A percentile compares a stretch with the other conserved stretches of the same genome.
phyloP scores from a whole-genome alignment of 1,139 yeast species.

The Pichia sp. region DNA sequence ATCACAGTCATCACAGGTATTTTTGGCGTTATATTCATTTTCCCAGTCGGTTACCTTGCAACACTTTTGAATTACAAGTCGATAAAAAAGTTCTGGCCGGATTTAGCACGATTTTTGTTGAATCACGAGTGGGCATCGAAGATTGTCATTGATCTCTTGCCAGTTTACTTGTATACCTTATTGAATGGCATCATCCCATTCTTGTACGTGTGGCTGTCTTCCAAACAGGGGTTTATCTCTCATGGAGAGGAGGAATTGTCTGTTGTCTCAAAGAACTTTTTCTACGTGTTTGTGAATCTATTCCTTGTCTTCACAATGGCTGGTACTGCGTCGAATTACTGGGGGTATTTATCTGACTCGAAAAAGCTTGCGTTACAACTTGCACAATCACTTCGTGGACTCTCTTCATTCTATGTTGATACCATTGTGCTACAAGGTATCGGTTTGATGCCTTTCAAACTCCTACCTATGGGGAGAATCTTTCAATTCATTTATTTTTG shows the following conservation, averaged over 20 bases:
- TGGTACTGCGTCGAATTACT: conserved; percentile 69
- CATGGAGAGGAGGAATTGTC: conserved; percentile 72
- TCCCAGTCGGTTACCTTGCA: conserved; percentile 69
- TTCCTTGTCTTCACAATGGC: conserved; percentile 74
- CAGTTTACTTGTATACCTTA: conserved; percentile 66
- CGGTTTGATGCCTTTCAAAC: conserved; percentile 70
- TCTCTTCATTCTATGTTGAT: conserved; percentile 68
- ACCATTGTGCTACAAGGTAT: conserved; percentile 68
- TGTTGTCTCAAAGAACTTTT: conserved; percentile 68
- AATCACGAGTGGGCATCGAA: conserved; percentile 63
- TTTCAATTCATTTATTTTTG: conserved; percentile 48
- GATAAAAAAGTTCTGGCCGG: conserved; percentile 67
- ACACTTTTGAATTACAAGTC: conserved; percentile 67
- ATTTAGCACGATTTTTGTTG: conserved; percentile 51
- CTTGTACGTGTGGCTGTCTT: conserved; percentile 58
- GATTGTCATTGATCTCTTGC: conserved; percentile 66
- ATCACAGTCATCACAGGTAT: conserved; percentile 58
- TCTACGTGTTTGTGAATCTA: conserved; percentile 70
- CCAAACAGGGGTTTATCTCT: conserved; percentile 64
- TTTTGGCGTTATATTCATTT: conserved; percentile 55
- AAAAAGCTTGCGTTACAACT: conserved; percentile 67
- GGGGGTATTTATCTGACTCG: conserved; percentile 73
- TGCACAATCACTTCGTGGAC: conserved; percentile 62
- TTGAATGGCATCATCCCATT: conserved; percentile 64
- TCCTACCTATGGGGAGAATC: conserved; percentile 59